Evolutionary conservation across 1,284 basidiomycete genomes (phyloP).

Genomic region (Erythrobasidium hasegawianum): DNA sequence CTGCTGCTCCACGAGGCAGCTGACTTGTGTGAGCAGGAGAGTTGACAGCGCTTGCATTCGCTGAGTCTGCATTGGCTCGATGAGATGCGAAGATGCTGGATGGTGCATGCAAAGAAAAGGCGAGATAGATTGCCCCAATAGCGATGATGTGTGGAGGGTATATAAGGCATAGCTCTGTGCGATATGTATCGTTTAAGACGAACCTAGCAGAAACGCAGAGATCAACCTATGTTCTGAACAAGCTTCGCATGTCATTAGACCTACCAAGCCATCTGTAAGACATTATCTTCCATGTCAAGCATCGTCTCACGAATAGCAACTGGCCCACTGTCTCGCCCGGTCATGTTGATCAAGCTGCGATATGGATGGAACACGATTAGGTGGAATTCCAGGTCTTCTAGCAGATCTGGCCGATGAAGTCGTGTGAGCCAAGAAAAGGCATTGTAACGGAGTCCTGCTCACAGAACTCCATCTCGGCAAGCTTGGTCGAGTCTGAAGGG

Average conservation of each 20-base stretch:
- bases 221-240: neutral
- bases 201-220: constrained; percentile 60
- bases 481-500: constrained; percentile 70
- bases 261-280: constrained; percentile 67
- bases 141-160: constrained; percentile 94
- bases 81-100: constrained; percentile 37
- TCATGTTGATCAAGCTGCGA: constrained; percentile 73
- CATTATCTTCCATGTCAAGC: constrained; percentile 58
- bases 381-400: constrained; percentile 94
- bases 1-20: neutral
- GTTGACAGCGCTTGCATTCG: constrained; percentile 11
- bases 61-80: constrained; percentile 53
- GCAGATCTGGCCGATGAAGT: constrained; percentile 58
- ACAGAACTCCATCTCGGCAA: constrained; percentile 97
- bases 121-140: constrained; percentile 81
- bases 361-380: constrained; percentile 92
- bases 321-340: constrained; percentile 53
- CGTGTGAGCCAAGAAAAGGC: too few relatives aligned
- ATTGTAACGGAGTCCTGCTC: neutral
- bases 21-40: neutral
- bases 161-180: constrained; percentile 80
- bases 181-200: constrained; percentile 92
- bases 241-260: too few relatives aligned
- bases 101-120: constrained; percentile 57
- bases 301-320: constrained; percentile 24